Conservation (phyloP, 1,139 yeast species). For the Saccharomyces pastorianus region DNA sequence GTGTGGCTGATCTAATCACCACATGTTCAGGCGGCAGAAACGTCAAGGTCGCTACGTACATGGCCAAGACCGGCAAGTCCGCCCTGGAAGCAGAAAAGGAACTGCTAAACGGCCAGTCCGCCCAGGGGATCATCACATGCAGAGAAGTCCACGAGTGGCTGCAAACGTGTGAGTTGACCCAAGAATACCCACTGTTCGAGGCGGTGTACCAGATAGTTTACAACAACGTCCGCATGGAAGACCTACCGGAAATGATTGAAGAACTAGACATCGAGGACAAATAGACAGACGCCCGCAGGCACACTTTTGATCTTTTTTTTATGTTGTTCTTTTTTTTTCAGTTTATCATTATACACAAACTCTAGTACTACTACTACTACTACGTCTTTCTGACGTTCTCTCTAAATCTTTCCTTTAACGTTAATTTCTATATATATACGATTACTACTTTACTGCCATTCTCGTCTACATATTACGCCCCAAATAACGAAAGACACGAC, state of each 20-base stretch:
- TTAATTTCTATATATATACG: background rate
- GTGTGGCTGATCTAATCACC: conserved; percentile 93
- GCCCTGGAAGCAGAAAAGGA: conserved; percentile 76
- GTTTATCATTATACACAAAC: conserved; percentile 1
- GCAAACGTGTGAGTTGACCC: conserved; percentile 45
- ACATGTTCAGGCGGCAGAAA: conserved; percentile 95
- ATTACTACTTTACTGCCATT: background rate
- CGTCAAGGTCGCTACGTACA: conserved; percentile 74
- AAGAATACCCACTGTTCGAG: conserved; percentile 78
- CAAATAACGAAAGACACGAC: background rate
- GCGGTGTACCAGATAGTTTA: conserved; percentile 76
- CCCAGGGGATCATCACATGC: conserved; percentile 86
- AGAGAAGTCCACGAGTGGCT: conserved; percentile 82
- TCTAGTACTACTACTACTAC: background rate
- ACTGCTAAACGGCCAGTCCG: conserved; percentile 82
- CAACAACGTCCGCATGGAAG: conserved; percentile 55
- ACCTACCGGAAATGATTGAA: conserved; percentile 55
- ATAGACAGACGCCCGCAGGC: background rate
- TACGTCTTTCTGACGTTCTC: background rate
- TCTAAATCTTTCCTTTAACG: background rate
- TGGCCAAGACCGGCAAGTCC: conserved; percentile 59
- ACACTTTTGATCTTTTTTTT: background rate
- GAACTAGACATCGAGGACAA: conserved; percentile 18
- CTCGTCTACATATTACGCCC: background rate
- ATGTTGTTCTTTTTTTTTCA: background rate